These are phyloP conservation scores for Pseudomassariella vexata DNA, from an alignment of 2,329 filamentous ascomycete species.

Conservation along the genomic window DNA sequence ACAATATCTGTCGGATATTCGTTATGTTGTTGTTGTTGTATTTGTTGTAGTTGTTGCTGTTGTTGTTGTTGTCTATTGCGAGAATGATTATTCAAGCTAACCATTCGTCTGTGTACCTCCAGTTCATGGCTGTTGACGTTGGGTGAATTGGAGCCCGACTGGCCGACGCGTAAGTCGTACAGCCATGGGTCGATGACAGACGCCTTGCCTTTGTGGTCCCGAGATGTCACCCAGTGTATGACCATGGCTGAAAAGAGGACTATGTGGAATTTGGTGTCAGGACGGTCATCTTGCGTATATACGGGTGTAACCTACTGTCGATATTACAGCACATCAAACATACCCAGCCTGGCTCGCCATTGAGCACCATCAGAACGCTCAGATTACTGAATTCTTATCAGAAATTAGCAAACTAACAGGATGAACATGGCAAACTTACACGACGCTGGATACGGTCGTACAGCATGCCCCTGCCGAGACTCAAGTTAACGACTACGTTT, in stretches of 20 bases:
- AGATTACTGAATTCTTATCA: constrained; percentile 54
- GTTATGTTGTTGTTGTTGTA: too few relatives aligned
- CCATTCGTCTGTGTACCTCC: too few relatives aligned
- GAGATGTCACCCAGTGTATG: constrained; percentile 55
- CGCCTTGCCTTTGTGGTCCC: constrained; percentile 32
- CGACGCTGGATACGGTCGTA: constrained; percentile 52
- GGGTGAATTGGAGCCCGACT: constrained; percentile 9
- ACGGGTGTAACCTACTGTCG: too few relatives aligned
- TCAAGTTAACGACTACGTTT: too few relatives aligned
- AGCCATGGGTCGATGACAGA: background rate
- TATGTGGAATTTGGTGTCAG: constrained; percentile 15
- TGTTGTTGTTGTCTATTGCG: too few relatives aligned
- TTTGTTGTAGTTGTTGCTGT: too few relatives aligned
- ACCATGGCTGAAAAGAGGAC: constrained; percentile 55
- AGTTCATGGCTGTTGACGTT: too few relatives aligned
- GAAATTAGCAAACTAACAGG: too few relatives aligned
- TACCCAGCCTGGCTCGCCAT: constrained; percentile 59
- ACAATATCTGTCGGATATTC: too few relatives aligned
- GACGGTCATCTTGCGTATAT: constrained; percentile 19
- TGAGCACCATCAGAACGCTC: constrained; percentile 49
- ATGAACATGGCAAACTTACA: constrained; percentile 39
- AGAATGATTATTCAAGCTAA: too few relatives aligned
- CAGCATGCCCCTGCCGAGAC: too few relatives aligned
- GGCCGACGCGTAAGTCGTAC: background rate
- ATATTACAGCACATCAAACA: constrained; percentile 61